Evolutionary conservation across 2,329 filamentous ascomycete species (phyloP).

Genomic region (Fusarium sp.): DNA sequence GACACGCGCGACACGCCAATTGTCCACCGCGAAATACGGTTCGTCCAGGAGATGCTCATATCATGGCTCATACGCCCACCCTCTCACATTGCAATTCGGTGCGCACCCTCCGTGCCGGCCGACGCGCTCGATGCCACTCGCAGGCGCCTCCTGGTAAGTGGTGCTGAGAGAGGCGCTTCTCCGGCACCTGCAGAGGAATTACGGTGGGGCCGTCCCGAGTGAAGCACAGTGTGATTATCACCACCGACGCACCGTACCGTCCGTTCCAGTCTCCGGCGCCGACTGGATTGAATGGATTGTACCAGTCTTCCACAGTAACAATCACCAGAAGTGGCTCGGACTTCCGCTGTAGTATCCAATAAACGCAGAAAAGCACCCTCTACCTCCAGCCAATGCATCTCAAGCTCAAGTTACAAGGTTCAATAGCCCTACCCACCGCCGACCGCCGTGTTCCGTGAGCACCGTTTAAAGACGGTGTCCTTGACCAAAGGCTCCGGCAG

Average conservation of each 20-base stretch:
- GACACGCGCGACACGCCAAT: constrained; percentile 16
- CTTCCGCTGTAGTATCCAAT: not conserved
- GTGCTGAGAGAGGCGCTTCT: constrained; percentile 25
- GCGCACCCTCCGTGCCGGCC: constrained; percentile 19
- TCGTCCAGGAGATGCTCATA: constrained; percentile 1
- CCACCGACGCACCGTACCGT: constrained; percentile 24
- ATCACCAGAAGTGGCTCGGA: not conserved
- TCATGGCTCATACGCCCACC: constrained; percentile 1
- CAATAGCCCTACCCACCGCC: not conserved
- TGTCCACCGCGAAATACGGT: constrained; percentile 11
- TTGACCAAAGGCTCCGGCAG: constrained; percentile 19
- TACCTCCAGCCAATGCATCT: not conserved
- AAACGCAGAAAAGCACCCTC: not conserved
- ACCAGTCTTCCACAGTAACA: not conserved
- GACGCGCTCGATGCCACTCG: constrained; percentile 13
- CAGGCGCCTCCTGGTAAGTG: constrained; percentile 17
- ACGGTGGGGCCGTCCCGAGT: constrained; percentile 35
- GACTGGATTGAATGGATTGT: not conserved
- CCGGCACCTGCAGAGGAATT: constrained; percentile 29
- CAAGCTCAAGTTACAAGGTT: not conserved
- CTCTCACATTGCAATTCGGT: constrained; percentile 16
- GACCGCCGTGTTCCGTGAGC: constrained; percentile 1
- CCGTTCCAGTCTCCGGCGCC: not conserved
- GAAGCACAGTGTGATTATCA: constrained; percentile 9
- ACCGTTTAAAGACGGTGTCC: constrained; percentile 4